A percentile compares a stretch with the other conserved stretches of the same genome.
Conservation (phyloP, 2,329 filamentous ascomycete species). For the Fusarium ambrosium region DNA sequence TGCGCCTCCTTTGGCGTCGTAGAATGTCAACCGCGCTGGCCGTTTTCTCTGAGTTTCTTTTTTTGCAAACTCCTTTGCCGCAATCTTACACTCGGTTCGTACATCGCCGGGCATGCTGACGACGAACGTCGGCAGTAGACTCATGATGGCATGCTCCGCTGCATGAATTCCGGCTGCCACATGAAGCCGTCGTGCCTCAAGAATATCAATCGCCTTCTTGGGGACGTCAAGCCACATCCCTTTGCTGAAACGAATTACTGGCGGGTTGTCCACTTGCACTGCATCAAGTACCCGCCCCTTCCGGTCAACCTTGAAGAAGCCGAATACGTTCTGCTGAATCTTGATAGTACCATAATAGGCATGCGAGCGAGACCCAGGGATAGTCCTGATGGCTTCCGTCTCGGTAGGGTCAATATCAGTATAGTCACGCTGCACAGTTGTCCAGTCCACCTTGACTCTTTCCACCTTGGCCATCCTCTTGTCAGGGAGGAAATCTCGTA, state of each 20-base stretch:
- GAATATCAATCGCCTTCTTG: slow-evolving; percentile 80
- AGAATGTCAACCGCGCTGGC: slow-evolving; percentile 91
- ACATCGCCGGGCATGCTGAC: slow-evolving; percentile 92
- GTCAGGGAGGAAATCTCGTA: slow-evolving; percentile 88
- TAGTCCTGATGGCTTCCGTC: slow-evolving; percentile 86
- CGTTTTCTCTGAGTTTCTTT: slow-evolving; percentile 79
- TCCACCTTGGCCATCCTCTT: slow-evolving; percentile 88
- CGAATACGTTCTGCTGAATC: slow-evolving; percentile 90
- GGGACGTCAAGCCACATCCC: slow-evolving; percentile 98
- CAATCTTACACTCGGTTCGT: slow-evolving; percentile 92
- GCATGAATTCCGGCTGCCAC: slow-evolving; percentile 93
- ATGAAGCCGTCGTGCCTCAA: slow-evolving; percentile 79
- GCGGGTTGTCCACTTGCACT: slow-evolving; percentile 92
- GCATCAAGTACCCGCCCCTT: slow-evolving; percentile 89
- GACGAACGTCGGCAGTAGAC: slow-evolving; percentile 90
- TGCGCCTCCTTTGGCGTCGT: slow-evolving; percentile 91
- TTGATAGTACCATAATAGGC: slow-evolving; percentile 91
- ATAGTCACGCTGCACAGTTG: slow-evolving; percentile 90
- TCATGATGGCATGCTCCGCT: slow-evolving; percentile 91
- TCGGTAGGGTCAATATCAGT: slow-evolving; percentile 95
- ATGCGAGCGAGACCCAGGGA: slow-evolving; percentile 71
- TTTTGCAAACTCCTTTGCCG: slow-evolving; percentile 87
- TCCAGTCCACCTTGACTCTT: slow-evolving; percentile 93
- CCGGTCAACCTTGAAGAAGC: slow-evolving; percentile 97
- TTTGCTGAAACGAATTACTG: slow-evolving; percentile 85